Evolutionary conservation across 2,329 filamentous ascomycete species (phyloP), one percentile per base, ranked within the genome.

Genomic region (Fonsecaea pugnacius): DNA sequence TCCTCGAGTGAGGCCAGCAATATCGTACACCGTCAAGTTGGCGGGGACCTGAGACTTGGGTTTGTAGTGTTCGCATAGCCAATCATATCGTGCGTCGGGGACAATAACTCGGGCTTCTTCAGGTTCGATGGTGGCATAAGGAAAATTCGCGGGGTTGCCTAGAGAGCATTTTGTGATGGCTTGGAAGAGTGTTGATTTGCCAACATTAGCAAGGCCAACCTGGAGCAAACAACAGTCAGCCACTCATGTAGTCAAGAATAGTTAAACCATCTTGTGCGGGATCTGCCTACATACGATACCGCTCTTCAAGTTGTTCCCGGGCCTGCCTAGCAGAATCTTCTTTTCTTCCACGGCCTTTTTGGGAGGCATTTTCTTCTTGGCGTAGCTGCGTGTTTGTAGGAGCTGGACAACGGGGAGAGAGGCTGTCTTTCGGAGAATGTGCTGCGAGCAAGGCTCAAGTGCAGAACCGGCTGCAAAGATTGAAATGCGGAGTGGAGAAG

Each of bases 141-240:
- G 95, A 78, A 98, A 99, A 83, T 99, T 99, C 83, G 95, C 95
- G 74, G 96, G 96, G 84, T 98, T 99, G 82, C 96, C 95, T 75
- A 99, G 89, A 71, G 88, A 88, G 80, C 90, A 96, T 85, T 97
- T 98, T 77, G 95, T 99, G 81, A 99, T 97, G 77, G 95, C 92
- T 85, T 99, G 96, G 87, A 99, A 99, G 74, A 99, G 88, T 36
- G 96, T 99, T 71, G 95, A 99, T 84, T 99, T 99, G 80, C 95
- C 95, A 73, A 99, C 96, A 80, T 99, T 99, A 80, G 95, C 95
- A 75, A 99, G 89, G 82, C 95, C 95, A 80, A 99, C 92, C 92
- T 96, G 18, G 35, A 56, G 32, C 52, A 6, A 7, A 27, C 52
- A 30, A 64, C 40, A 63, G 69, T 62, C 35, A 51, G 50, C 58